phyloP scores from a whole-genome alignment of 345 rosid genomes.

The Aurinia saxatilis region DNA sequence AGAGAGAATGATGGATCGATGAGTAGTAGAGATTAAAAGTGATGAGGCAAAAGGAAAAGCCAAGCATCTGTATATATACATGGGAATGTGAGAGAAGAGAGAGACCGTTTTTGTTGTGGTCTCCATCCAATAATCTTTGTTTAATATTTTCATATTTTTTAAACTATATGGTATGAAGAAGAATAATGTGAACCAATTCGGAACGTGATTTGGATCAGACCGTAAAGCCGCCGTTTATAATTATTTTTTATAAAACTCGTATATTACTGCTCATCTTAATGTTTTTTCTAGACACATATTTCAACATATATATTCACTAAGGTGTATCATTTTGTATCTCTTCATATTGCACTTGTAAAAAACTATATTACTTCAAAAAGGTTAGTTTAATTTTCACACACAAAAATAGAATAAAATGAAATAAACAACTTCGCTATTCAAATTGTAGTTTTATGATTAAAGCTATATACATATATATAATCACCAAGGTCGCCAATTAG shows the following conservation, averaged over 20 bases:
- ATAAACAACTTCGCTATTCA: too few relatives aligned
- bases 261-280: background rate
- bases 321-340: too few relatives aligned
- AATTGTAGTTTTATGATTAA: background rate
- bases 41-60: constrained; percentile 22
- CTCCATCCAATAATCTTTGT: background rate
- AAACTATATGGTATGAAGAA: background rate
- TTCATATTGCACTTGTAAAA: too few relatives aligned
- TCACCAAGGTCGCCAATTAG: background rate
- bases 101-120: background rate
- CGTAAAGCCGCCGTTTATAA: constrained; percentile 28
- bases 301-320: too few relatives aligned
- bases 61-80: constrained; percentile 26
- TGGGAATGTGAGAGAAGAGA: constrained; percentile 6
- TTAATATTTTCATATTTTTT: background rate
- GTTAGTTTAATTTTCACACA: too few relatives aligned
- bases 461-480: too few relatives aligned
- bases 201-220: constrained; percentile 24
- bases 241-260: background rate
- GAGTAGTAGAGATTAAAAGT: constrained; percentile 3
- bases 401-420: too few relatives aligned
- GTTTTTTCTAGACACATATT: too few relatives aligned
- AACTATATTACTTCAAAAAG: too few relatives aligned
- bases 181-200: constrained; percentile 23
- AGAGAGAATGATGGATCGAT: constrained; percentile 2